Base-by-base conservation (phyloP, 345 rosid species). In the Acer saccharum region DNA sequence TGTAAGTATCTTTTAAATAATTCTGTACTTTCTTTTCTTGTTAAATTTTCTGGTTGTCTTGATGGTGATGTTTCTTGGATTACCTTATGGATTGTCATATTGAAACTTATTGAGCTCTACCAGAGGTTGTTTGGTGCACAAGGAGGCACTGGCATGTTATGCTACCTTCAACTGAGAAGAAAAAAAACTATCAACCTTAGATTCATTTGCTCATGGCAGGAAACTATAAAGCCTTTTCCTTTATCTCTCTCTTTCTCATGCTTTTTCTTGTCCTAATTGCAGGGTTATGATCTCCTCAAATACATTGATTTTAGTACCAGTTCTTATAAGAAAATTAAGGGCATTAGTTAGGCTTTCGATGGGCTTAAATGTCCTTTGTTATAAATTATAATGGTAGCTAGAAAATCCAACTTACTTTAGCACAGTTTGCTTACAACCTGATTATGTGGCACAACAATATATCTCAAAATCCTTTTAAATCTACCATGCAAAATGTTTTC, bases 1-100 rank as follows among this genome's bases (percentile, higher is more conserved):
- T 58, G 98, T 93, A 77, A 90, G 94, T 77, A 63, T 6, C 52
- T 64, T 77, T 25, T 48, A 35, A 18, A 58, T 6, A 57, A 20
- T 43, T 54, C 5, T 6, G 3, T 48, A 27, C 52, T 71, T 61
- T 21, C n/a, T 57, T 76, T 17, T 52, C 48, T 43, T 60, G 61
- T 32, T 73, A 50, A 29, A 57, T 20, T 62, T 50, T 50, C 17
- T 66, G n/a, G 23, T 71, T 13, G 67, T 61, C 14, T 77, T 67
- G 25, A 48, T 66, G 65, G 52, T 67, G 58, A 25, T 52, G 66
- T 44, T 60, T 68, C 29, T 72, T 75, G 62, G 43, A 27, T 66
- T 20, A 64, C 44, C 17, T 70, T 20, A 20, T 57, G 61, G 29
- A 44, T 65, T 27, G 32, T 63, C 43, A 14, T 44, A 61, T 21